Base-by-base conservation (phyloP, 139 green algal species). In the Pseudopediastrum boryanum region DNA sequence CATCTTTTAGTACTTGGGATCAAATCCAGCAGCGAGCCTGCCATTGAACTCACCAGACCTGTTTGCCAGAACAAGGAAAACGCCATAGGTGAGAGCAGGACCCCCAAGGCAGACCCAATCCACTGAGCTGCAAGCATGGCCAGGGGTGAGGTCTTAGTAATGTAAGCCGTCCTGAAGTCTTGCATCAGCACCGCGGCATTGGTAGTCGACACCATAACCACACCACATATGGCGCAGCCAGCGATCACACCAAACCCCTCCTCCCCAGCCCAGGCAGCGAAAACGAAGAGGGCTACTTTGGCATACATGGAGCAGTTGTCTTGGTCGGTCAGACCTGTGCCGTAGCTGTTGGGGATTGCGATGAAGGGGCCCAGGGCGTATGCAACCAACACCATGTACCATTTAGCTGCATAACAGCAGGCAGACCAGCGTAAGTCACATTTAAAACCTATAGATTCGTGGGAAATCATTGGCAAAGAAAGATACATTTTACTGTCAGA, bases 221-320 rank as follows among this genome's bases (percentile, higher is more conserved):
- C 72, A 38, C 82, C 83, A 29, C 67, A 78, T 35, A 87, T 62
- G 25, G 44, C 67, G 19, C 65, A 63, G 36, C 73, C 75, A 3
- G 72, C 74, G 0, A 83, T 54, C 41, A 83, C 68, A 25, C 68
- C 78, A 16, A 69, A 80, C 9, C 56, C 59, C 8, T 7, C 52
- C 3, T 31, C 19, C 9, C 77, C 68, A 9, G 58, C 78, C 85
- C 85, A 89, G 21, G 73, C 78, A 4, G 85, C 78, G 52, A 89
- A 89, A 4, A 70, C 50, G 58, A 89, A 87, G 64, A 89, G 86
- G 38, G 72, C 71, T 58, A 89, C 71, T 66, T 86, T 84, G 36
- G 67, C 85, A 23, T 85, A 85, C 4, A 71, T 80, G n/a, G 51
- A 66, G 4, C 61, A 33, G 35, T 69, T 69, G 31, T 69, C 61